Conservation (phyloP, 2,329 filamentous ascomycete species). For the Nemania sp. region DNA sequence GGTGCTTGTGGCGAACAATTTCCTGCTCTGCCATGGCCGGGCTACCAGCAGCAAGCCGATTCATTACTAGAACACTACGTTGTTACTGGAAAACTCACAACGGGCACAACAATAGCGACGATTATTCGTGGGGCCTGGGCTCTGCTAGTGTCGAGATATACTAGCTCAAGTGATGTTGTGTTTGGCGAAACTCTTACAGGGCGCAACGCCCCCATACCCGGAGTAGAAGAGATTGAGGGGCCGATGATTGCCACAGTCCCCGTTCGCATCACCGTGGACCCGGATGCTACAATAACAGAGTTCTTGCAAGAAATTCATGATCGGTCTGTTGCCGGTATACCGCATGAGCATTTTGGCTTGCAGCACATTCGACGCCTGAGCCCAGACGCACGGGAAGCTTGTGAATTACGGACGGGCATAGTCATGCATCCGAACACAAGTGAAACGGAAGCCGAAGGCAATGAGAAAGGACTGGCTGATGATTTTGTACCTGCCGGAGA, state of each 20-base stretch:
- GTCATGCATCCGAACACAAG: slow-evolving; percentile 54
- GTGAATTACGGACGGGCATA: slow-evolving; percentile 58
- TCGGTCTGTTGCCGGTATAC: slow-evolving; percentile 59
- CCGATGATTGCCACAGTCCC: slow-evolving; percentile 65
- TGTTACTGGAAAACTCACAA: slow-evolving; percentile 38
- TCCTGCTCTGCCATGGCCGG: slow-evolving; percentile 49
- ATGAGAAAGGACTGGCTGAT: slow-evolving; percentile 48
- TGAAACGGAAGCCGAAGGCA: slow-evolving; percentile 30
- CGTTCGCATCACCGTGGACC: slow-evolving; percentile 52
- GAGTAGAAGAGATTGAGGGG: slow-evolving; percentile 58
- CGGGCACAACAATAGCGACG: slow-evolving; percentile 56
- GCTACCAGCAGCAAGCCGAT: slow-evolving; percentile 55
- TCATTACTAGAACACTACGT: slow-evolving; percentile 58
- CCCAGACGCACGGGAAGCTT: slow-evolving; percentile 57
- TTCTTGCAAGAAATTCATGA: slow-evolving; percentile 62
- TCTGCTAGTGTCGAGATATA: slow-evolving; percentile 56
- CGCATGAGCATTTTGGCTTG: slow-evolving; percentile 66
- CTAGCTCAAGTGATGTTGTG: slow-evolving; percentile 55
- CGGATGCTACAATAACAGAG: slow-evolving; percentile 47
- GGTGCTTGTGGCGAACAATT: slow-evolving; percentile 53
- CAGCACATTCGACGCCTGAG: slow-evolving; percentile 63
- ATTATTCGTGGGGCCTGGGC: slow-evolving; percentile 64
- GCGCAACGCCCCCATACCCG: slow-evolving; percentile 52
- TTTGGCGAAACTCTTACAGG: slow-evolving; percentile 64
- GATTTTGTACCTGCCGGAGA: slow-evolving; percentile 59